These are phyloP conservation scores for Cyclostephanos tholiformis DNA, from an alignment of 108 stramenopile species.

Conservation along the genomic window DNA sequence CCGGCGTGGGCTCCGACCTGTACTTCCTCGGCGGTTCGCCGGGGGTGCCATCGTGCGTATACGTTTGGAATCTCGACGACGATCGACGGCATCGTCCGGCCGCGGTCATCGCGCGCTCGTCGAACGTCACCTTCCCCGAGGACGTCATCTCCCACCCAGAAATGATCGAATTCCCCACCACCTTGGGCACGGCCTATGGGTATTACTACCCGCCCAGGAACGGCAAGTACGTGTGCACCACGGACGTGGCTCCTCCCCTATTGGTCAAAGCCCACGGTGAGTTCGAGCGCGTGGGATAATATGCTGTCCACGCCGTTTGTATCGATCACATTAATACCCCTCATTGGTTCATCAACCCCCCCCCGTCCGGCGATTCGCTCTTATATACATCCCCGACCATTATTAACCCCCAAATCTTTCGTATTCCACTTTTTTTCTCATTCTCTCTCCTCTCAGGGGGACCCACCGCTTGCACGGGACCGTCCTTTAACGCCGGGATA, in stretches of 20 bases:
- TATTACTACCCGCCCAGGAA: conserved; percentile 77
- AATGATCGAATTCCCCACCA: conserved; percentile 68
- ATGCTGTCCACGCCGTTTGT: too few species aligned
- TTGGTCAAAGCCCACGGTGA: conserved; percentile 82
- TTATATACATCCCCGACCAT: background rate
- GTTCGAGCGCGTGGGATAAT: background rate
- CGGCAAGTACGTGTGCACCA: conserved; percentile 42
- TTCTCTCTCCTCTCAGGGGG: conserved; percentile 26
- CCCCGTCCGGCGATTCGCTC: background rate
- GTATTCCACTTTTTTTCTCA: background rate
- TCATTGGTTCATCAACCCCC: background rate
- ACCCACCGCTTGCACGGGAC: conserved; percentile 71
- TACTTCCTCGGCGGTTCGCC: conserved; percentile 75
- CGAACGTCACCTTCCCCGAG: conserved; percentile 44
- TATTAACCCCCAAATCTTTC: background rate
- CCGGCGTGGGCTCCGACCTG: conserved; percentile 32
- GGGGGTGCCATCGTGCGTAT: conserved; percentile 54
- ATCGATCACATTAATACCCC: too few species aligned
- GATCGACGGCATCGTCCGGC: conserved; percentile 31
- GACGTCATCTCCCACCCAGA: conserved; percentile 60
- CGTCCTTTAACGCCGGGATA: conserved; percentile 69
- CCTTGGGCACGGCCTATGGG: conserved; percentile 59
- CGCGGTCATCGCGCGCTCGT: conserved; percentile 53
- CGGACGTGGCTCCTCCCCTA: conserved; percentile 62
- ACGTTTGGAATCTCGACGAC: conserved; percentile 56